phyloP scores from a whole-genome alignment of 257 asterid genomes.

The Primulina tabacum region DNA sequence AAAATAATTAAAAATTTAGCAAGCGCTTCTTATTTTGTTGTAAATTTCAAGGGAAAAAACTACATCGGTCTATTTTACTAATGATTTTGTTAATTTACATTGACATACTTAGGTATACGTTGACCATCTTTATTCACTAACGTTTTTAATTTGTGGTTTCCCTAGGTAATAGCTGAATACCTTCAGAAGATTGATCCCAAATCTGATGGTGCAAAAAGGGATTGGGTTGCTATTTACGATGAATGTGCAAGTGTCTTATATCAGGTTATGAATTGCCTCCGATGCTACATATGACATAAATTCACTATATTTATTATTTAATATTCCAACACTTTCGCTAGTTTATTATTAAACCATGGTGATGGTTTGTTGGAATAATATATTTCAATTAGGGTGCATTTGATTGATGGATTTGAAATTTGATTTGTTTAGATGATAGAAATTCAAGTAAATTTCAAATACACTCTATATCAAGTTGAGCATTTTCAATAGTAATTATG shows the following conservation, averaged over 20 bases:
- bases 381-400: not conserved
- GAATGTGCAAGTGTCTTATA: constrained; percentile 93
- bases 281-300: constrained; percentile 3
- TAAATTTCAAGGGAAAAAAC: not conserved
- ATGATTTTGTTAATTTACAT: not conserved
- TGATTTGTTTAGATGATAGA: too few species aligned
- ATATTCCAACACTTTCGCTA: not conserved
- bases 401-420: not conserved
- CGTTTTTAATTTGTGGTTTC: constrained; percentile 19
- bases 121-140: constrained; percentile 10
- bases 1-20: not conserved
- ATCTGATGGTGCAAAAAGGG: constrained; percentile 99
- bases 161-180: constrained; percentile 92
- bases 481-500: not conserved
- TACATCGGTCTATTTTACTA: not conserved
- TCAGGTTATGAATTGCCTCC: constrained; percentile 48
- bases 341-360: not conserved
- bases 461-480: too few species aligned
- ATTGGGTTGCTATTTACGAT: constrained; percentile 97
- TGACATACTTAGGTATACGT: not conserved
- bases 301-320: not conserved
- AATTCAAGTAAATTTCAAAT: too few species aligned
- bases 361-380: not conserved
- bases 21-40: not conserved
- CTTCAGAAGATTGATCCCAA: constrained; percentile 97